phyloP scores from a whole-genome alignment of 441 rosid species.

The Jatropha multifida region DNA sequence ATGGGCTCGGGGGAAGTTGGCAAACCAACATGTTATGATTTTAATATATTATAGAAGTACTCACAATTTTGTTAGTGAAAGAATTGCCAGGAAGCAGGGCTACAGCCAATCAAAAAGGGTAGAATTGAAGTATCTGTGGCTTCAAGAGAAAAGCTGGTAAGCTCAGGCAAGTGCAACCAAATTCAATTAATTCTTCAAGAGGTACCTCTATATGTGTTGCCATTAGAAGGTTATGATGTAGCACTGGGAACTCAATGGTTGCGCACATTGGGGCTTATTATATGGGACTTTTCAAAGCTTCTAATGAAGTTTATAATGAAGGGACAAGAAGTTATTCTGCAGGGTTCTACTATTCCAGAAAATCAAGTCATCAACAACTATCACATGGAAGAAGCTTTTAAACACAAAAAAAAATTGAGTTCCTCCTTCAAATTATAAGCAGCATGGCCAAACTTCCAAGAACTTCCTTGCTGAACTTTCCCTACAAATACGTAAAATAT shows the following conservation, averaged over 20 bases:
- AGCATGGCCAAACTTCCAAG: too few species aligned
- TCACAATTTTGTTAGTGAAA: not conserved
- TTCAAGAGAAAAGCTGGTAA: not conserved
- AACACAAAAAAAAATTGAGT: too few species aligned
- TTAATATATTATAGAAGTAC: not conserved
- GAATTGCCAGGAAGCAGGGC: not conserved
- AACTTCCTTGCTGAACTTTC: too few species aligned
- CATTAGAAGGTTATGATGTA: not conserved
- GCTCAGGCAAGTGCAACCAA: not conserved
- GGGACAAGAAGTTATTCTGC: not conserved
- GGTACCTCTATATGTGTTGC: too few species aligned
- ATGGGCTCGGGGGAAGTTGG: not conserved
- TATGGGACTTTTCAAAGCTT: not conserved
- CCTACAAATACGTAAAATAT: not conserved
- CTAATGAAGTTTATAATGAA: not conserved
- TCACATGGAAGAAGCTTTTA: too few species aligned
- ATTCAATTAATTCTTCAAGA: not conserved
- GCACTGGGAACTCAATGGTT: not conserved
- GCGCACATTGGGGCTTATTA: not conserved
- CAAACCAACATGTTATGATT: not conserved
- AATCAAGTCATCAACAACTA: too few species aligned
- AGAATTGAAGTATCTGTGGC: not conserved
- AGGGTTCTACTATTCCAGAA: not conserved
- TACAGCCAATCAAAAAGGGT: not conserved
- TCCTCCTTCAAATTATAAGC: too few species aligned